Conservation (phyloP, 139 green algal species). For the Pleodorina starrii region DNA sequence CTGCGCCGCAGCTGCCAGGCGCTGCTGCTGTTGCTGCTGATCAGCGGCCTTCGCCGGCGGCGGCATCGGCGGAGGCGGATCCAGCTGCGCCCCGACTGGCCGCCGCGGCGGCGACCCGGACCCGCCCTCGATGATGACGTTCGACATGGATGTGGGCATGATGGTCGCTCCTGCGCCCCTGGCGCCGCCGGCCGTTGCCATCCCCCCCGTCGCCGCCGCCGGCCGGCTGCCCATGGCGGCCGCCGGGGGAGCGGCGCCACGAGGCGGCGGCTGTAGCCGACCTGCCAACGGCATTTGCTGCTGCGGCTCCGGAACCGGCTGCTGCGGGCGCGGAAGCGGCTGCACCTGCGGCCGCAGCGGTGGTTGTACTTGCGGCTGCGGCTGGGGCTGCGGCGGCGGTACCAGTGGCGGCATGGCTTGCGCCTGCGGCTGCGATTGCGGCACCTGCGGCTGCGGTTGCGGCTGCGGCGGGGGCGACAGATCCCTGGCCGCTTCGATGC, state of each 20-base stretch:
- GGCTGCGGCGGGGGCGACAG: background rate
- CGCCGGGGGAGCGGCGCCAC: background rate
- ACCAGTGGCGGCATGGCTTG: background rate
- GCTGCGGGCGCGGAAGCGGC: background rate
- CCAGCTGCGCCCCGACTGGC: too few relatives aligned
- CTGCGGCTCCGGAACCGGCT: background rate
- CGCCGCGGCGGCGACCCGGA: conserved; percentile 12
- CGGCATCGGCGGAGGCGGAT: background rate
- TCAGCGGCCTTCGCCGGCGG: background rate
- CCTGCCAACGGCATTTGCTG: background rate
- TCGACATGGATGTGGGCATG: conserved; percentile 17
- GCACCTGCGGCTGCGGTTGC: background rate
- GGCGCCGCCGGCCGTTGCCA: background rate
- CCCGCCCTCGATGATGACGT: conserved; percentile 29
- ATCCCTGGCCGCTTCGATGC: conserved; percentile 8
- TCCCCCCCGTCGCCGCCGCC: background rate
- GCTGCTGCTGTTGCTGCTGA: conserved; percentile 21
- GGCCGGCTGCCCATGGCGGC: background rate
- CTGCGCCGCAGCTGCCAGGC: background rate
- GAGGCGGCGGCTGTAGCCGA: background rate
- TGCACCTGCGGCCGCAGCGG: background rate
- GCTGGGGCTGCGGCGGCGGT: background rate
- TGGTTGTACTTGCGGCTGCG: background rate
- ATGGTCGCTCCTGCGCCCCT: background rate
- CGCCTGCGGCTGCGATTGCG: background rate